These are phyloP conservation scores for Astragalus membranaceus DNA, from an alignment of 306 rosid species.

Conservation along the genomic window DNA sequence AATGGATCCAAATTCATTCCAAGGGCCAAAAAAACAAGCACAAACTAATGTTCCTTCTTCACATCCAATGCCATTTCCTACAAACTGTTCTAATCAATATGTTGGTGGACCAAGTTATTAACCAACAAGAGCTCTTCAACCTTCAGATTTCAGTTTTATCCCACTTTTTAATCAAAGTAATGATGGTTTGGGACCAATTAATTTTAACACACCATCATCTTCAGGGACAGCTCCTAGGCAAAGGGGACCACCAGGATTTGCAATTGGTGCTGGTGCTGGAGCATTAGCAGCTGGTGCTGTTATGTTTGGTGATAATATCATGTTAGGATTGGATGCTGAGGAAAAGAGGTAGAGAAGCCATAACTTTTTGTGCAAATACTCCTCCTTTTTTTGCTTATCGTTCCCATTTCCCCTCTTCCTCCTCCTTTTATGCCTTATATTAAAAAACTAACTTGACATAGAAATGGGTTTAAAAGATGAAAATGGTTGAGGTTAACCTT, in stretches of 20 bases:
- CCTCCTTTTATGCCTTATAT: too few species aligned
- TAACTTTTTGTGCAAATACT: too few species aligned
- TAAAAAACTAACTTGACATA: too few species aligned
- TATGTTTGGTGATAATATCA: constrained; percentile 67
- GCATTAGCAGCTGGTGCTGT: constrained; percentile 84
- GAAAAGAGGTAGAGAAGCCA: too few species aligned
- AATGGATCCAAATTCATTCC: constrained; percentile 18
- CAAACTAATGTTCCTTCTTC: constrained; percentile 25
- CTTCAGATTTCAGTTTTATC: constrained; percentile 42
- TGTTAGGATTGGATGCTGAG: constrained; percentile 64
- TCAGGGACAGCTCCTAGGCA: constrained; percentile 37
- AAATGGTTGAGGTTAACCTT: too few species aligned
- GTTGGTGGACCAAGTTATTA: constrained; percentile 32
- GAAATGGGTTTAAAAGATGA: too few species aligned
- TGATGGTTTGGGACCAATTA: constrained; percentile 38
- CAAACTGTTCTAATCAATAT: constrained; percentile 41
- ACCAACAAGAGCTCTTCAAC: constrained; percentile 37
- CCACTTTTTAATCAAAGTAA: constrained; percentile 45
- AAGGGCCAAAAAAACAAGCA: constrained; percentile 28
- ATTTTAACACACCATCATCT: constrained; percentile 31
- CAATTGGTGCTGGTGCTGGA: constrained; percentile 50
- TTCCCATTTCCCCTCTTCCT: too few species aligned
- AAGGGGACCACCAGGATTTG: constrained; percentile 52
- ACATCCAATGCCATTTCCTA: constrained; percentile 38
- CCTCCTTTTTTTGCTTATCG: too few species aligned